These are phyloP conservation scores for Anacardium occidentale DNA, from an alignment of 345 rosid genomes.

Conservation along the genomic window DNA sequence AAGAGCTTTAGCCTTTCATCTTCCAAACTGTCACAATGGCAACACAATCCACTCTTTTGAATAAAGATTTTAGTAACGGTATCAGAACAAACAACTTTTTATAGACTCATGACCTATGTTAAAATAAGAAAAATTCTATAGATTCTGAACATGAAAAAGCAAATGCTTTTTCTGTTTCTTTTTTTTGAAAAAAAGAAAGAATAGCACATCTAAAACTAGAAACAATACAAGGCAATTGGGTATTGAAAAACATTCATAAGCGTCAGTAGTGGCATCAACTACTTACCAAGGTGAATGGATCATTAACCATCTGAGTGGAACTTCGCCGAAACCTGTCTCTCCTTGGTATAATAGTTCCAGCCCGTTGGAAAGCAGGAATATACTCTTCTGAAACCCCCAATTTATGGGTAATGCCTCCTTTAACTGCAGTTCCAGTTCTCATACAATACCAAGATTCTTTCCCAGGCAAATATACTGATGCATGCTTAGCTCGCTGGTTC, in stretches of 20 bases:
- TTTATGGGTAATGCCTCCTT: conserved; percentile 68
- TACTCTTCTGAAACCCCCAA: conserved; percentile 76
- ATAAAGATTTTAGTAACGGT: too few species aligned
- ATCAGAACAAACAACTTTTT: too few species aligned
- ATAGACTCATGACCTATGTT: too few species aligned
- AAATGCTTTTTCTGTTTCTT: background rate
- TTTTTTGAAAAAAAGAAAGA: background rate
- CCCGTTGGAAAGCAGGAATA: conserved; percentile 93
- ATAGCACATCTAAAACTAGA: background rate
- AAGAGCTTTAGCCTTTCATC: too few species aligned
- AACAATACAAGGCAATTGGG: background rate
- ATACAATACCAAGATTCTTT: conserved; percentile 87
- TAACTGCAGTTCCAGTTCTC: conserved; percentile 62
- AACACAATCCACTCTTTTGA: too few species aligned
- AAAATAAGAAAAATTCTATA: too few species aligned
- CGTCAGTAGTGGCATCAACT: background rate
- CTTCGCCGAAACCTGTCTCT: conserved; percentile 89
- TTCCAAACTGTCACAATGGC: too few species aligned
- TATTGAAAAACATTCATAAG: conserved; percentile 5
- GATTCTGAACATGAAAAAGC: background rate
- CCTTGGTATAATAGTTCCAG: conserved; percentile 92
- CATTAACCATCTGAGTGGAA: conserved; percentile 89
- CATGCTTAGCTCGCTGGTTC: conserved; percentile 64
- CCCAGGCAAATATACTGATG: conserved; percentile 84
- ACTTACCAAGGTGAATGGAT: conserved; percentile 94